Evolutionary conservation across 2,329 filamentous ascomycete species (phyloP).

Genomic region (Xylaria digitata): DNA sequence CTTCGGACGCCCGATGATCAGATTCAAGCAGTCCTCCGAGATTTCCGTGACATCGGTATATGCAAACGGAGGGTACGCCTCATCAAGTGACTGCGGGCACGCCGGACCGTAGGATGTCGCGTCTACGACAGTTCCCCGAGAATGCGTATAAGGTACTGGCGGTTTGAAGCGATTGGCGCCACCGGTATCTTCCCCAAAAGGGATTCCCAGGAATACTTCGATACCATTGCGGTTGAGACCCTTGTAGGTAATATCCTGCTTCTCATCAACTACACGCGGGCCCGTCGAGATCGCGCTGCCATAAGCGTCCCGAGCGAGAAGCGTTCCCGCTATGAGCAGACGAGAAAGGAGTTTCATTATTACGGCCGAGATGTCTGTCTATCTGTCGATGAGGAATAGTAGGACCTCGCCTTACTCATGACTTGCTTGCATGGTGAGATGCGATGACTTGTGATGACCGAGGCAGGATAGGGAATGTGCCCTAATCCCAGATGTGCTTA

Average conservation of each 20-base stretch:
- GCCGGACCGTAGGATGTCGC: slow-evolving; percentile 56
- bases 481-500: not conserved
- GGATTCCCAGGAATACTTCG: slow-evolving; percentile 61
- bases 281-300: not conserved
- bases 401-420: not conserved
- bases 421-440: not conserved
- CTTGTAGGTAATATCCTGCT: slow-evolving; percentile 53
- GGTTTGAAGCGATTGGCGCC: slow-evolving; percentile 60
- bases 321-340: slow-evolving; percentile 9
- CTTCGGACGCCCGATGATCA: slow-evolving; percentile 51
- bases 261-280: slow-evolving; percentile 32
- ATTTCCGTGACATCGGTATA: slow-evolving; percentile 54
- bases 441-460: no score
- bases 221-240: slow-evolving; percentile 58
- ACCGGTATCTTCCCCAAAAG: slow-evolving; percentile 59
- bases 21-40: slow-evolving; percentile 53
- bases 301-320: not conserved
- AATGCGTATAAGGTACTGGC: slow-evolving; percentile 51
- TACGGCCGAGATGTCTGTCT: not conserved
- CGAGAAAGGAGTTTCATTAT: slow-evolving; percentile 20
- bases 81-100: slow-evolving; percentile 57
- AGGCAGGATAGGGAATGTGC: no score
- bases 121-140: slow-evolving; percentile 51
- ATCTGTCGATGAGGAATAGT: not conserved
- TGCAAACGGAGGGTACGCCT: slow-evolving; percentile 47